A percentile compares a stretch with the other conserved stretches of the same genome.
Conservation (phyloP, 768 basidiomycete genomes). For the Rickenella mellea region DNA sequence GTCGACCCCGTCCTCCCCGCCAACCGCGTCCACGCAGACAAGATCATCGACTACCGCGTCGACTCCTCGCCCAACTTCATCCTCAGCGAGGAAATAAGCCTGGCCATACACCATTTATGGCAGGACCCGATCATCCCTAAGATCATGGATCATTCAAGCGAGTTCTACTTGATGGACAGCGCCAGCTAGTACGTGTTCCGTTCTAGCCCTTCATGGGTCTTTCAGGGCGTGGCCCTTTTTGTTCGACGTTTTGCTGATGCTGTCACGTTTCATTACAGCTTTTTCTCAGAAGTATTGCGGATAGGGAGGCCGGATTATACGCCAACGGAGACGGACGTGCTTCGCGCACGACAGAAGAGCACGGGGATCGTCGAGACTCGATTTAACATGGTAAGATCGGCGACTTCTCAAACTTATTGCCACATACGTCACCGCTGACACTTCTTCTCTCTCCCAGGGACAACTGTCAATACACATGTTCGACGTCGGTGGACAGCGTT, state of each 20-base stretch:
- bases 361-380: slow-evolving; percentile 87
- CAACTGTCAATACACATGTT: slow-evolving; percentile 59
- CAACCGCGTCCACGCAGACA: slow-evolving; percentile 60
- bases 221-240: too few relatives aligned
- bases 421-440: too few relatives aligned
- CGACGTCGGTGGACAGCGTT: slow-evolving; percentile 61
- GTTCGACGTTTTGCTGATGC: too few relatives aligned
- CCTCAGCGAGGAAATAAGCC: slow-evolving; percentile 56
- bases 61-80: slow-evolving; percentile 31
- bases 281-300: slow-evolving; percentile 77
- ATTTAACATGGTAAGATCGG: slow-evolving; percentile 64
- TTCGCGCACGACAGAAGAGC: slow-evolving; percentile 83
- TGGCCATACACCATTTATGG: slow-evolving; percentile 61
- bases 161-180: slow-evolving; percentile 95
- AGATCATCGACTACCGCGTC: slow-evolving; percentile 50
- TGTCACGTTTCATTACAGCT: slow-evolving; percentile 38
- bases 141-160: slow-evolving; percentile 48
- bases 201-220: too few relatives aligned
- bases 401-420: too few relatives aligned
- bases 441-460: too few relatives aligned
- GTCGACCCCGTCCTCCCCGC: slow-evolving; percentile 61
- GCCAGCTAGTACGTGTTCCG: slow-evolving; percentile 79
- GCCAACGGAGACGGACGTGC: slow-evolving; percentile 79
- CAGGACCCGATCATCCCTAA: slow-evolving; percentile 51
- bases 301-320: slow-evolving; percentile 77